Conservation (phyloP, 768 basidiomycete genomes). For the Grammothele lineata region DNA sequence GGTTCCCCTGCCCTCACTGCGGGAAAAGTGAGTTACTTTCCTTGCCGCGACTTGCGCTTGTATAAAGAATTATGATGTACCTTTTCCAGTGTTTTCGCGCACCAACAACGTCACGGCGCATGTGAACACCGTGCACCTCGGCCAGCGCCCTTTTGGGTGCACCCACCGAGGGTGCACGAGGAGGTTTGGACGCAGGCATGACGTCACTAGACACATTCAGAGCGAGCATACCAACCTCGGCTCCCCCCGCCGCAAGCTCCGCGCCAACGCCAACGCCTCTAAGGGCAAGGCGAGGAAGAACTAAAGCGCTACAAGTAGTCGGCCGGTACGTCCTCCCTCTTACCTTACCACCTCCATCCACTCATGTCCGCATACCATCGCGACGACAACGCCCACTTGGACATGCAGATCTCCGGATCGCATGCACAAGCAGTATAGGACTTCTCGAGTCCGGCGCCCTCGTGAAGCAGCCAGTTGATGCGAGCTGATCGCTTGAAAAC, state of each 20-base stretch:
- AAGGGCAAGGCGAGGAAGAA: too few relatives aligned
- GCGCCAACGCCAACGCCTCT: too few relatives aligned
- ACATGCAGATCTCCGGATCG: background rate
- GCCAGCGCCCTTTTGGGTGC: constrained; percentile 1
- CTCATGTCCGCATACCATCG: too few relatives aligned
- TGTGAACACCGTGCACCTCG: constrained; percentile 4
- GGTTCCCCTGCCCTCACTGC: background rate
- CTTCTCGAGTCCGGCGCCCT: background rate
- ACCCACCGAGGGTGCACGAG: background rate
- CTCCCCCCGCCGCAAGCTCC: constrained; percentile 10
- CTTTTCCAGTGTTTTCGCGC: constrained; percentile 1
- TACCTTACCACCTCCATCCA: too few relatives aligned
- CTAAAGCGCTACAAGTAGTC: too few relatives aligned
- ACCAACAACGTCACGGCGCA: constrained; percentile 10
- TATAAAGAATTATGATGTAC: too few relatives aligned
- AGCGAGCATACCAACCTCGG: constrained; percentile 7
- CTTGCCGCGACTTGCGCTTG: too few relatives aligned
- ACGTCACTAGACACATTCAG: constrained; percentile 6
- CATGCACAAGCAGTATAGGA: background rate
- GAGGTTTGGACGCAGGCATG: constrained; percentile 9
- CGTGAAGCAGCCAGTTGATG: background rate
- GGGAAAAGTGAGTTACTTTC: constrained; percentile 1
- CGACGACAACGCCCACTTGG: too few relatives aligned
- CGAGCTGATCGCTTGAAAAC: background rate
- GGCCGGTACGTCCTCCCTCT: too few relatives aligned